phyloP scores from a whole-genome alignment of 257 asterid genomes.

The Nyctanthes arbortristis region DNA sequence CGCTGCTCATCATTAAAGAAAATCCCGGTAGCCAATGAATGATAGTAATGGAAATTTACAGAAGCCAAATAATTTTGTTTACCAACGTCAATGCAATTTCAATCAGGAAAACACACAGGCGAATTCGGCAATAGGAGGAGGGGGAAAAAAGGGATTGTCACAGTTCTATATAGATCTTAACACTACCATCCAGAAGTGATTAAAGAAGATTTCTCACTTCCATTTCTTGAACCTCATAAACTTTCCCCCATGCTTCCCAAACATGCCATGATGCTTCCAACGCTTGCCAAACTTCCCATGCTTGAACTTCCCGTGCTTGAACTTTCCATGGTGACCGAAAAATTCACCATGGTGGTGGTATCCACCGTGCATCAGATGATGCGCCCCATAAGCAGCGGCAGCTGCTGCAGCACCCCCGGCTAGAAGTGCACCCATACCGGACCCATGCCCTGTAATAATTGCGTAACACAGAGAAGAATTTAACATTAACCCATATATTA shows the following conservation, averaged over 20 bases:
- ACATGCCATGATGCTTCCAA: slow-evolving; percentile 61
- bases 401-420: slow-evolving; percentile 78
- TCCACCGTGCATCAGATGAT: slow-evolving; percentile 70
- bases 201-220: slow-evolving; percentile 32
- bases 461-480: slow-evolving; percentile 1
- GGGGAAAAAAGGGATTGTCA: not conserved
- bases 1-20: not conserved
- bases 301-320: slow-evolving; percentile 72
- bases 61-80: not conserved
- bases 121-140: not conserved
- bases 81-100: not conserved
- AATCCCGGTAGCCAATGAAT: not conserved
- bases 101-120: not conserved
- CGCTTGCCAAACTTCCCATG: slow-evolving; percentile 72
- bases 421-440: slow-evolving; percentile 47
- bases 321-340: slow-evolving; percentile 48
- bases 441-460: slow-evolving; percentile 53
- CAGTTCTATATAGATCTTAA: not conserved
- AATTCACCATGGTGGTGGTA: slow-evolving; percentile 54
- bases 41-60: too few species aligned
- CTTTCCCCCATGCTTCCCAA: slow-evolving; percentile 38
- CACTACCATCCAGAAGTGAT: not conserved
- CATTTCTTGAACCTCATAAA: slow-evolving; percentile 56
- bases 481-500: not conserved
- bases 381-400: slow-evolving; percentile 85